Base-by-base conservation (phyloP, 345 rosid genomes). In the Bruguiera sexangula region DNA sequence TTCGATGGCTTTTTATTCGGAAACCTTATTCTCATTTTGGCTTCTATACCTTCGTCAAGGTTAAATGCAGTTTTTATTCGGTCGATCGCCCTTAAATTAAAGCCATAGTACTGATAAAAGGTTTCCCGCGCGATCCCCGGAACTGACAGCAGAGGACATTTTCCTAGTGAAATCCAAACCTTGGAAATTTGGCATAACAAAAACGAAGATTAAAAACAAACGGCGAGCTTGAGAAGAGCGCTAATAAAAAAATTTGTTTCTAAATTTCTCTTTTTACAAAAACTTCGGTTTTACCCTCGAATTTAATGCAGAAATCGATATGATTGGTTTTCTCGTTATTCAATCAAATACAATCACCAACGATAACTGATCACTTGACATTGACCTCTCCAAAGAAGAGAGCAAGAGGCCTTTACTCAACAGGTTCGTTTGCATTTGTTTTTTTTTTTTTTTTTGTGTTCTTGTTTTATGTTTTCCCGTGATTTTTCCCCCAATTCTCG, bases 351-450 rank as follows among this genome's bases (percentile, higher is more conserved):
- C 50, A 24, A 77, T 67, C 64, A 60, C 56, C 4, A n/a, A 61
- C 32, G 70, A 37, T 54, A 2, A 75, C 46, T 83, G 77, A 66
- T 79, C 78, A 43, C 65, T 70, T 5, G 82, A 81, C 61, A 75
- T 88, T 16, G 88, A 88, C 73, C 86, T 91, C 75, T 88, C 96
- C 67, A 81, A 43, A 31, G 88, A 88, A 62, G 96, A 89, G 80
- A 87, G 78, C 80, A 89, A 81, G 76, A 75, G 96, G 73, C 88
- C 83, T 60, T 67, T 91, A 43, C 77, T 71, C 79, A 94, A 91
- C 82, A 94, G 97, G 97, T 54, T 15, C 2, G 6, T 16, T 24
- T 30, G 7, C 19, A 24, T 24, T 24, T 24, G 24, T 5, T 2
- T 18, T 24, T 56, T 51, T 37, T 4, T 32, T 8, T 30, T 24